These are phyloP conservation scores for Hevea brasiliensis DNA, from an alignment of 345 rosid species.

Conservation along the genomic window DNA sequence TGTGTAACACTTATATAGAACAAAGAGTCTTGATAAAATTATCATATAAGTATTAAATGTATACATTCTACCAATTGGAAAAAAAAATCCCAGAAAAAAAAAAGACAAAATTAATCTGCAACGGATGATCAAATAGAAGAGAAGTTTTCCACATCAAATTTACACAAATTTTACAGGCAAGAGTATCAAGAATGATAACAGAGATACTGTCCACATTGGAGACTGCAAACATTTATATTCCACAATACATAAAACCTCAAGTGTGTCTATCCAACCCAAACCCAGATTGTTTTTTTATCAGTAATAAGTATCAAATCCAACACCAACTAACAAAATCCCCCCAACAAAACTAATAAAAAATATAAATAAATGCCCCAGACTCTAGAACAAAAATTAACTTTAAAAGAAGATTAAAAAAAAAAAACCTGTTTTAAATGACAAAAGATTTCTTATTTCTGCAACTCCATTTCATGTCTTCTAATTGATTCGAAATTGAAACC, in stretches of 20 bases:
- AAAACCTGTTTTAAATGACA: background rate
- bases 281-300: background rate
- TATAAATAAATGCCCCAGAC: slow-evolving; percentile 16
- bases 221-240: slow-evolving; percentile 15
- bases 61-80: no score
- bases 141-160: slow-evolving; percentile 14
- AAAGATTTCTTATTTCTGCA: slow-evolving; percentile 7
- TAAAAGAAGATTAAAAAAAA: background rate
- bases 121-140: background rate
- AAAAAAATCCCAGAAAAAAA: no score
- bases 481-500: background rate
- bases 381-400: background rate
- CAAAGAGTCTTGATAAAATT: no score
- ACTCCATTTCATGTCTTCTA: background rate
- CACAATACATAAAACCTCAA: slow-evolving; percentile 10
- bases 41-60: no score
- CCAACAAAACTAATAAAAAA: slow-evolving; percentile 8
- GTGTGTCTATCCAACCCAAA: background rate
- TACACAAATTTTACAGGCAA: slow-evolving; percentile 28
- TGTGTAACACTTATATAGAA: no score
- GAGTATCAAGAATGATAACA: slow-evolving; percentile 8
- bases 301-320: slow-evolving; percentile 4
- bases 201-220: slow-evolving; percentile 6
- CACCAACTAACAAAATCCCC: slow-evolving; percentile 1
- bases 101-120: background rate